These are phyloP conservation scores for Cystoderma amianthinum DNA, from an alignment of 768 basidiomycete genomes.

Conservation along the genomic window DNA sequence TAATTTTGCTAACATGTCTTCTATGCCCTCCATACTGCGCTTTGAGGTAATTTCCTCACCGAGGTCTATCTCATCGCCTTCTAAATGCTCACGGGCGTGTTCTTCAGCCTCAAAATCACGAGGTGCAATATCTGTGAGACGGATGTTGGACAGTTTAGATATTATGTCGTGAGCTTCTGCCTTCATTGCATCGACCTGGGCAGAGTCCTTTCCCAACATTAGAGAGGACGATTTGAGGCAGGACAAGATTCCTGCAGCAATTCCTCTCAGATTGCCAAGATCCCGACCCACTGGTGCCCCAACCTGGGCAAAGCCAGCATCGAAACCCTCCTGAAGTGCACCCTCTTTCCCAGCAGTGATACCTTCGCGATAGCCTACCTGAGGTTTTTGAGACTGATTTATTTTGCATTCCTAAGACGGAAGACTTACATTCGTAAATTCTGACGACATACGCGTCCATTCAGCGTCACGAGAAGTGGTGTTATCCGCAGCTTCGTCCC, in stretches of 20 bases:
- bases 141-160: constrained; percentile 47
- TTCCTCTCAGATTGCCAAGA: constrained; percentile 73
- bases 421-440: constrained; percentile 61
- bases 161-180: constrained; percentile 50
- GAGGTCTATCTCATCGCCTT: constrained; percentile 28
- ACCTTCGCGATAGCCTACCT: constrained; percentile 97
- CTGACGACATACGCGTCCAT: constrained; percentile 61
- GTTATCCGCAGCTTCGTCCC: constrained; percentile 38
- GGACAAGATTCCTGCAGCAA: constrained; percentile 6
- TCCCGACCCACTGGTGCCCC: constrained; percentile 74
- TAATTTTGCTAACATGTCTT: constrained; percentile 47
- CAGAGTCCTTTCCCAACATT: neutral
- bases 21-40: constrained; percentile 44
- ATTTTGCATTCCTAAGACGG: neutral
- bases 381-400: constrained; percentile 1
- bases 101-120: constrained; percentile 71
- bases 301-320: constrained; percentile 67
- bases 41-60: constrained; percentile 39
- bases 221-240: constrained; percentile 41
- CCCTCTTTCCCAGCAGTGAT: constrained; percentile 89
- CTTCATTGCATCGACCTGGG: constrained; percentile 10
- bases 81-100: constrained; percentile 66
- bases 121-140: constrained; percentile 68
- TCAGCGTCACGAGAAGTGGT: constrained; percentile 39
- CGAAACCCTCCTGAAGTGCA: constrained; percentile 86